These are phyloP conservation scores for Barnettozyma hawaiiensis DNA, from an alignment of 1,139 yeast species.

Conservation along the genomic window DNA sequence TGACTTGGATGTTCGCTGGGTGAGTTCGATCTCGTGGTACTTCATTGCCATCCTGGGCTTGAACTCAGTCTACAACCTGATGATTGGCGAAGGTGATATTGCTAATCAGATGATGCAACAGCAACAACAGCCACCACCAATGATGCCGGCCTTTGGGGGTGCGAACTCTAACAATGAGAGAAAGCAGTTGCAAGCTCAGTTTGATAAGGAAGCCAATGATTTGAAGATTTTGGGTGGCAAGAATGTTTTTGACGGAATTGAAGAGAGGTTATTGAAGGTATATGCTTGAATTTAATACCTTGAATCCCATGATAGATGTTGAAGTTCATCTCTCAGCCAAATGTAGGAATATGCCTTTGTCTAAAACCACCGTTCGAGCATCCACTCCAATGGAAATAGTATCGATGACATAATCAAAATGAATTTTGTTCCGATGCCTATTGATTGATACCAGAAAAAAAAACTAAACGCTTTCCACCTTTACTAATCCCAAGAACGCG, in stretches of 20 bases:
- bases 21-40: conserved; percentile 97
- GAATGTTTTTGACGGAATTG: conserved; percentile 56
- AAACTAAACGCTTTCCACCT: neutral
- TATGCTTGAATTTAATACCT: conserved; percentile 20
- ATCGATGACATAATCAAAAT: neutral
- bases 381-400: too few species aligned
- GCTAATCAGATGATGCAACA: conserved; percentile 42
- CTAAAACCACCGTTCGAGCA: too few species aligned
- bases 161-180: conserved; percentile 42
- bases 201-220: conserved; percentile 70
- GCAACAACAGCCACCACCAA: conserved; percentile 37
- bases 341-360: neutral
- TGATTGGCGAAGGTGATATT: conserved; percentile 51
- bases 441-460: neutral
- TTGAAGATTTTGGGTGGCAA: conserved; percentile 61
- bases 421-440: neutral
- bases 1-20: conserved; percentile 87
- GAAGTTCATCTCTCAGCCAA: neutral
- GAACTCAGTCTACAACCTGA: conserved; percentile 68
- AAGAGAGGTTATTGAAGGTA: conserved; percentile 48
- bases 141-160: conserved; percentile 18
- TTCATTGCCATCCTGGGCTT: conserved; percentile 85
- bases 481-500: neutral
- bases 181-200: conserved; percentile 55
- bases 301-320: neutral